Evolutionary conservation across 2,329 filamentous ascomycete species (phyloP), one percentile per base, ranked within the genome.

Genomic region (Phyllosticta citrichinensis): DNA sequence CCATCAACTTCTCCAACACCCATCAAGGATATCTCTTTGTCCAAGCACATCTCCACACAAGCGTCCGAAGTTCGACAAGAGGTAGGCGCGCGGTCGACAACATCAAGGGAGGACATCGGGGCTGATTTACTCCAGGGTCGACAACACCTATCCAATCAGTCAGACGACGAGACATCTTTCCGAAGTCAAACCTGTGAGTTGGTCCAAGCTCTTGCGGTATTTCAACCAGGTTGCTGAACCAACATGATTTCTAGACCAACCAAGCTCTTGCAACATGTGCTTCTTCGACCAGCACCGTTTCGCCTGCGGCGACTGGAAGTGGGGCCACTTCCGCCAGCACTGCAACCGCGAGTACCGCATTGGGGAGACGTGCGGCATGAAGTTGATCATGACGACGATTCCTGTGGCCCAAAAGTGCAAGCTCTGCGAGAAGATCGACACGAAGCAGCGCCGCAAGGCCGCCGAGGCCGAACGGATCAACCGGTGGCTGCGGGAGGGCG

Each of bases 291-390:
- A 93, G 76, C 91, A 87, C 74, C 83, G 85, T 68, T 96, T 89
- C 83, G 76, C 76, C 62, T 97, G 93, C 78, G 88, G 89, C 70
- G 93, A 91, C 81, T 96, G 88, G 87, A 91, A 91, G 76, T 97
- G 92, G 92, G 89, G 90, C 66, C 88, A 87, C 77, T 97, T 97
- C 80, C 86, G 89, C 66, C 84, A 92, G 75, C 92, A 96, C 73
- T 97, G 93, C 82, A 87, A 88, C 75, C 91, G 91, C 76, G 93
- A 97, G 75, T 95, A 96, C 78, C 89, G 93, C 66, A 96, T 89
- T 66, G 93, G 93, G 69, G 93, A 97, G 80, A 97, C 93, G 47
- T 97, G 93, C 77, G 93, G 93, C 64, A 87, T 96, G 78, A 96
- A 91, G 77, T 83, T 96, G 65, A 87, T 96, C 71, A 91, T 88